Evolutionary conservation across 176 grass and related monocot species (phyloP).

Genomic region (Aechmea fasciata): DNA sequence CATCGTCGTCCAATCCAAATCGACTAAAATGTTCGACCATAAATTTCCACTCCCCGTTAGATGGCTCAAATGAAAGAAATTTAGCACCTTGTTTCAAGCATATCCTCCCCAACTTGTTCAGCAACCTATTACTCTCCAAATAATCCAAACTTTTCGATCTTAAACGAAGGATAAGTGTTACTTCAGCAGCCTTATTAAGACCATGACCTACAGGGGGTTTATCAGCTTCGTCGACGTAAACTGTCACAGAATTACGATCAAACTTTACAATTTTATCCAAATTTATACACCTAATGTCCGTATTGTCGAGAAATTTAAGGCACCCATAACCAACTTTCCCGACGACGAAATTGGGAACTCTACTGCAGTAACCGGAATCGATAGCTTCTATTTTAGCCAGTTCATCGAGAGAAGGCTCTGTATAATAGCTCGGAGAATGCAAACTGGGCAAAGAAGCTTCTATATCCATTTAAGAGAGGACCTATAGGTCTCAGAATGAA

Average conservation of each 20-base stretch:
- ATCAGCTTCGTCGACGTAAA: slow-evolving; percentile 52
- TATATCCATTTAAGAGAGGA: slow-evolving; percentile 3
- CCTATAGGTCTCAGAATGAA: slow-evolving; percentile 17
- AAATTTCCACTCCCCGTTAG: slow-evolving; percentile 63
- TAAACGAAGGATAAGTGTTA: slow-evolving; percentile 42
- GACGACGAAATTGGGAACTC: slow-evolving; percentile 55
- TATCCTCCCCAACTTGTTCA: slow-evolving; percentile 27
- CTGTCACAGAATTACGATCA: slow-evolving; percentile 39
- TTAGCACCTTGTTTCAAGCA: slow-evolving; percentile 55
- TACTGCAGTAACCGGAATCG: slow-evolving; percentile 59
- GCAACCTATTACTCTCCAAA: slow-evolving; percentile 22
- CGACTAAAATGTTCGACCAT: slow-evolving; percentile 91
- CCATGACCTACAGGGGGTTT: slow-evolving; percentile 69
- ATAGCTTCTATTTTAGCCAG: slow-evolving; percentile 42
- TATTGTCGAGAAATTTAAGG: slow-evolving; percentile 39
- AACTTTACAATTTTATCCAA: slow-evolving; percentile 65
- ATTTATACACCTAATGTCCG: slow-evolving; percentile 66
- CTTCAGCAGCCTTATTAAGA: slow-evolving; percentile 90
- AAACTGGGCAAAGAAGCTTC: slow-evolving; percentile 39
- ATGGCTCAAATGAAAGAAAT: slow-evolving; percentile 65
- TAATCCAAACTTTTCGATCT: neutral
- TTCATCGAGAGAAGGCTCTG: slow-evolving; percentile 53
- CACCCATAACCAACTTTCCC: slow-evolving; percentile 55
- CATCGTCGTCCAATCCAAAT: slow-evolving; percentile 83
- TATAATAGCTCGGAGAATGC: slow-evolving; percentile 58